Base-by-base conservation (phyloP, 2,329 filamentous ascomycete species). In the Dryadomyces sulphureus region DNA sequence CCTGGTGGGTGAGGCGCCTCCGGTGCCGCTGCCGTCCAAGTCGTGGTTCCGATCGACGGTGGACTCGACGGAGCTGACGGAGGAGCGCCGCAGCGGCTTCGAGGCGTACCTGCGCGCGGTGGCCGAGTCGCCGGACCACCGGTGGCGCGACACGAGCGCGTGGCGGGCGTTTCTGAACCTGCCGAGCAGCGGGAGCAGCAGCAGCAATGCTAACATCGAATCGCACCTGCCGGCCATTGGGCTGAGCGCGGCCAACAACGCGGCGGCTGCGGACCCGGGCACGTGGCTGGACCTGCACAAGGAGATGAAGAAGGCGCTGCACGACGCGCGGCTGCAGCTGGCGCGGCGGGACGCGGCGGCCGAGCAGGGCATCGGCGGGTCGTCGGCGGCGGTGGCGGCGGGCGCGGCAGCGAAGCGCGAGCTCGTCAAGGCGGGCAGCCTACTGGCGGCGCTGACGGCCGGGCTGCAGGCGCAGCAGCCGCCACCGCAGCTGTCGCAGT, bases 281-380 rank as follows among this genome's bases (percentile, higher is more conserved):
- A 78, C 81, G 1, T 92, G 86, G 85, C 63, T 90, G 22, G 84
- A 90, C 57, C 68, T 85, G 46, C 79, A 88, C 57, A 65, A 75
- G 22, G 81, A 88, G 56, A 69, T 89, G 63, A 89, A 88, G 63
- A 67, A 69, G 16, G 72, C 75, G 52, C 68, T 92, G 25, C 79
- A 84, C 56, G 75, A 82, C 52, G 79, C 79, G 8, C 62, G 81
- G 17, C 65, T 77, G 50, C 74, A 72, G 58, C 64, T 87, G n/a
- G 80, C 81, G 35, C 67, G 73, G 52, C 66, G 84, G 41, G 85
- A 92, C 56, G 73, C 70, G 17, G 77, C 78, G 1, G 57, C 24
- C 60, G 62, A 32, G 9, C 27, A 30, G 63, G 61, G 0, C n/a
- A 21, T 7, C 39, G 43, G 2, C 14, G 27, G 17, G 38, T 41